phyloP scores from a whole-genome alignment of 345 rosid genomes.

The Chamaenerion angustifolium region DNA sequence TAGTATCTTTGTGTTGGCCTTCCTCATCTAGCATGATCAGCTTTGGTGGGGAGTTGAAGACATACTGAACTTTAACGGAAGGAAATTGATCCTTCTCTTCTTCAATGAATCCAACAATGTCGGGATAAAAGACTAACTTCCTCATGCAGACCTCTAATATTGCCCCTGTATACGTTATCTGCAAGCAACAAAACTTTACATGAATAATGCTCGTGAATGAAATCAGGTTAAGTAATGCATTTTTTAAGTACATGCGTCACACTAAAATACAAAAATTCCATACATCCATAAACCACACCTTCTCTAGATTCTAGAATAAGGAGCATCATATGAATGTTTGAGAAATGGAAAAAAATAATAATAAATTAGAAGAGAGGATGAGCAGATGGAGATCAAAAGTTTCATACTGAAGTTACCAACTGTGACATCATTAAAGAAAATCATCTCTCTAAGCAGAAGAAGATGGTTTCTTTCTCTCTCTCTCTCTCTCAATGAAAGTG shows the following conservation, averaged over 20 bases:
- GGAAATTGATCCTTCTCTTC: conserved; percentile 83
- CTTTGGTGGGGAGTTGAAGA: conserved; percentile 91
- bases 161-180: conserved; percentile 82
- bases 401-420: too few relatives aligned
- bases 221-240: background rate
- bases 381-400: too few relatives aligned
- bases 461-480: too few relatives aligned
- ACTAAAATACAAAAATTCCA: background rate
- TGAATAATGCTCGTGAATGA: background rate
- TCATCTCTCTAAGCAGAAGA: too few relatives aligned
- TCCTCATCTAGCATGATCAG: conserved; percentile 75
- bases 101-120: conserved; percentile 76
- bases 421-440: too few relatives aligned
- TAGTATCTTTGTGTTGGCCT: conserved; percentile 55
- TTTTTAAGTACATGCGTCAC: background rate
- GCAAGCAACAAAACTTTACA: conserved; percentile 10
- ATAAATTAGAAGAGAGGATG: too few relatives aligned
- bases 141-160: conserved; percentile 88
- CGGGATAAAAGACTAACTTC: conserved; percentile 85
- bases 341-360: too few relatives aligned
- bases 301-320: too few relatives aligned
- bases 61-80: conserved; percentile 52
- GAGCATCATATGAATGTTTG: too few relatives aligned
- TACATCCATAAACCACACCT: background rate
- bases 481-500: too few relatives aligned